Conservation (phyloP, 305 asterid genomes). For the Fraxinus sp. region DNA sequence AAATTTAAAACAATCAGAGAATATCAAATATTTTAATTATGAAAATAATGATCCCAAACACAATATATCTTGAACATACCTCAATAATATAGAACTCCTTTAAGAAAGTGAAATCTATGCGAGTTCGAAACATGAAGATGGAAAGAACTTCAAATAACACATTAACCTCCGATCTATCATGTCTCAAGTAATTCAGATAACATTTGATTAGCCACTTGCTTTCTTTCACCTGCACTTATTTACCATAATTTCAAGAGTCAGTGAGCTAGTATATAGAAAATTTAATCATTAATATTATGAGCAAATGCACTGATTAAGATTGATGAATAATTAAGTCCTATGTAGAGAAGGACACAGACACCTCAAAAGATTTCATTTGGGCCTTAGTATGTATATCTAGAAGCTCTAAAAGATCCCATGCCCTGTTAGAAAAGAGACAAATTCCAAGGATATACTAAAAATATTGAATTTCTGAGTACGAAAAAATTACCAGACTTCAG, state of each 20-base stretch:
- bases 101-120: conserved; percentile 93
- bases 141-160: conserved; percentile 91
- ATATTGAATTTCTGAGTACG: background rate
- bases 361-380: background rate
- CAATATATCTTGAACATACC: conserved; percentile 47
- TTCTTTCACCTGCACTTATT: conserved; percentile 83
- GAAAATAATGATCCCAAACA: conserved; percentile 13
- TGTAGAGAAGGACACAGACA: background rate
- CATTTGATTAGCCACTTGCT: conserved; percentile 99
- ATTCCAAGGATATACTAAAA: background rate
- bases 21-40: conserved; percentile 10
- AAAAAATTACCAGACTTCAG: background rate
- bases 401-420: background rate
- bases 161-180: conserved; percentile 81
- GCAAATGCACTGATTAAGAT: background rate
- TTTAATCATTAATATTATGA: conserved; percentile 2
- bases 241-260: conserved; percentile 25
- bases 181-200: conserved; percentile 86
- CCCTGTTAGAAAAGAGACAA: background rate
- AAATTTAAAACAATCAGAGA: conserved; percentile 13
- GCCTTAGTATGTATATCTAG: background rate
- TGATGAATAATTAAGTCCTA: background rate
- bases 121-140: conserved; percentile 82
- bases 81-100: conserved; percentile 96
- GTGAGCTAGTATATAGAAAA: conserved; percentile 18